Evolutionary conservation across 2,329 filamentous ascomycete genomes (phyloP), one percentile per base, ranked within the genome.

Genomic region (Neonectria hederae): DNA sequence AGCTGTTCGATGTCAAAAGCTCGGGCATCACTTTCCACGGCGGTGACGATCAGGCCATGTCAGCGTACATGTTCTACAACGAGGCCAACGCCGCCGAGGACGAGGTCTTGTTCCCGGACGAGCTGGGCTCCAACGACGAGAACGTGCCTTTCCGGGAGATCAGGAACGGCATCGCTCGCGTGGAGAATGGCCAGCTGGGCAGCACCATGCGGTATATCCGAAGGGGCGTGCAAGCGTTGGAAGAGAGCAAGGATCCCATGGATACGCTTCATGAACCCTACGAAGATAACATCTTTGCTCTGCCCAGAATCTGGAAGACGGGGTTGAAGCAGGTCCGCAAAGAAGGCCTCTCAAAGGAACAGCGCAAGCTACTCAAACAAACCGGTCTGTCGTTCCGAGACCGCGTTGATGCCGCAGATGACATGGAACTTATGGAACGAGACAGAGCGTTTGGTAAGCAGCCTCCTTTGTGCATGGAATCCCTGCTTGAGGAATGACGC

Each of bases 41-140:
- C 9, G 43, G 51, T 1, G 10, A 26, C 1, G 71, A 70, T 0
- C 1, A 67, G 10, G 49, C 45, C 5, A 11, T 28, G 3, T 59
- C 54, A 0, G 62, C 62, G 1, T 75, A 75, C 51, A 54, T 70
- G 52, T 76, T 75, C 57, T 76, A 76, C 51, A 76, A 69, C 56
- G 48, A 70, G 7, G 70, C 61, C 11, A 72, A 74, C 19, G 51
- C 48, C 2, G 62, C 46, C 3, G 73, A 76, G 43, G 74, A 76
- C 9, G 57, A 45, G 2, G 51, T 76, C 6, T 32, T 76, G 14
- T 76, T 76, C 10, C 72, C 73, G 0, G 68, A 75, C 5, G 74
- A 76, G 26, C 22, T 65, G 0, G 46, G 6, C 3, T 60, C 65
- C 0, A 51, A 65, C 1, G 72, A 49, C 17, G 43, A 66, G 7